Base-by-base conservation (phyloP, 345 rosid genomes). In the Populus nigra region DNA sequence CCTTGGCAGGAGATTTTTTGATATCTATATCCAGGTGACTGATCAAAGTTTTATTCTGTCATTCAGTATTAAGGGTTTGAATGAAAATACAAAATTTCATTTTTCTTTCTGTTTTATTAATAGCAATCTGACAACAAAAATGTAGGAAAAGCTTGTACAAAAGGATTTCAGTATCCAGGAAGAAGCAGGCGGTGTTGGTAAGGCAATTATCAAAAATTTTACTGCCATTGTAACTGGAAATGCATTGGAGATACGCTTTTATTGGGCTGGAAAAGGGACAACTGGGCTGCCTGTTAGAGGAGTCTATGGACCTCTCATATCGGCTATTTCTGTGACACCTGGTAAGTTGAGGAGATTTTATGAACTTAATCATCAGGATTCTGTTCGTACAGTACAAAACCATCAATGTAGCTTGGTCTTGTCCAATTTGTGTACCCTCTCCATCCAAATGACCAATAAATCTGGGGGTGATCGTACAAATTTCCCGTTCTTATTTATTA, bases 211-310 rank as follows among this genome's bases (percentile, higher is more conserved):
- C 7, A 27, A 47, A 70, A 77, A 61, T 22, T 77, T 70, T 16
- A 39, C 74, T 18, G 80, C 80, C 20, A n/a, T 29, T 62, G 80
- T 77, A 16, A 62, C 68, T 39, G 45, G 27, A 41, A 8, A 8
- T 12, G 27, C 75, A 41, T 33, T 77, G 45, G 74, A 77, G 69
- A 77, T 77, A 57, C 69, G 79, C 39, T 76, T 76, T 76, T 76
- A 76, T 69, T 76, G 79, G 79, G 74, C 66, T 38, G 79, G 79
- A 25, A 76, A 76, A 59, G 79, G 79, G 68, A 76, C 80, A 5
- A 70, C 68, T 4, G 62, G 10, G n/a, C 62, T 77, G 27, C 80
- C 80, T 41, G 7, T 1, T 11, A 70, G 43, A 31, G 80, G 80
- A 70, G 75, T 77, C 3, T 77, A 69, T 77, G 80, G 80, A 39